phyloP scores from a whole-genome alignment of 768 basidiomycete species.

The Amanita fuliginea region DNA sequence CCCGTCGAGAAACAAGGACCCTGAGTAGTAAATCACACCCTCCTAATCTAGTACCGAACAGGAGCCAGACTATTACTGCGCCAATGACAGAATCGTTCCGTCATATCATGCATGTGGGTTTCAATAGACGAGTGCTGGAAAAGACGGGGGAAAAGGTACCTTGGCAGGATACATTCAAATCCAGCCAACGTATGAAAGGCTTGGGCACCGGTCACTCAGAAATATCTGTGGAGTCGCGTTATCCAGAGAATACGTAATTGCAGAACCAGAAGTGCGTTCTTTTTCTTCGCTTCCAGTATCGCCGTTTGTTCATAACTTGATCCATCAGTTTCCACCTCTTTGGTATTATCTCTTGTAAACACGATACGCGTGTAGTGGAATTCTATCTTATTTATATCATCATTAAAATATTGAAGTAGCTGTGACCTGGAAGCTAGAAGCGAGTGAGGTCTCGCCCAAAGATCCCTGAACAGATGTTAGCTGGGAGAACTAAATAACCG shows the following conservation, averaged over 20 bases:
- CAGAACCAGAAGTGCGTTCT: not conserved
- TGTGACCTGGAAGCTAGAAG: too few relatives aligned
- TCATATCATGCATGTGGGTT: slow-evolving; percentile 56
- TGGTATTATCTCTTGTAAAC: too few relatives aligned
- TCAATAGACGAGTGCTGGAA: slow-evolving; percentile 39
- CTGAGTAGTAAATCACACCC: not conserved
- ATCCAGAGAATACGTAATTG: too few relatives aligned
- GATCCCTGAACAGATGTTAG: slow-evolving; percentile 36
- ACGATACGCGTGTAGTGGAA: too few relatives aligned
- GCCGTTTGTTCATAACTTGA: not conserved
- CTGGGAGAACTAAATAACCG: slow-evolving; percentile 5
- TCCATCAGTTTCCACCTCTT: too few relatives aligned
- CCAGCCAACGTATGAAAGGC: slow-evolving; percentile 6
- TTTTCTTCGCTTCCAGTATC: not conserved
- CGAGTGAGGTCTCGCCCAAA: slow-evolving; percentile 67
- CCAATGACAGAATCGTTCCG: slow-evolving; percentile 42
- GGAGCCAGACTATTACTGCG: slow-evolving; percentile 31
- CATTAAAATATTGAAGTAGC: not conserved
- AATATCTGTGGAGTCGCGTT: not conserved
- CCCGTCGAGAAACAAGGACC: not conserved
- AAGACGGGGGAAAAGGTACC: slow-evolving; percentile 26
- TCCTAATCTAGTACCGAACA: not conserved
- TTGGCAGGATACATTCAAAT: slow-evolving; percentile 30
- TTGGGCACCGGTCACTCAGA: not conserved
- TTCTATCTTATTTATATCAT: not conserved